Conservation (phyloP, 1,139 yeast genomes). For the Geotrichum siamense region DNA sequence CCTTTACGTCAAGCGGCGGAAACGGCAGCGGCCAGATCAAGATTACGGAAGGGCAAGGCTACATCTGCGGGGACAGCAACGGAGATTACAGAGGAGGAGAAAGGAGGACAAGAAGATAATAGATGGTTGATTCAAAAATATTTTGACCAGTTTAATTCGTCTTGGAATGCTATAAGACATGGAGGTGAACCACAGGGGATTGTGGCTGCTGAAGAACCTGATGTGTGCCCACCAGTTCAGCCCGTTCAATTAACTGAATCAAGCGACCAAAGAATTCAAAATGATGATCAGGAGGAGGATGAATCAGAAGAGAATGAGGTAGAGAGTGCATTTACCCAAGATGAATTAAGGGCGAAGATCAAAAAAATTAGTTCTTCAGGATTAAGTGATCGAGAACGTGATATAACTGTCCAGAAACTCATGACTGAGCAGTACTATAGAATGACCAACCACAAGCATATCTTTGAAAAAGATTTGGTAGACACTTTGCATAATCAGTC, state of each 20-base stretch:
- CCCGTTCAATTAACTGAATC: constrained; percentile 42
- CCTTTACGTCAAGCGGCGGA: constrained; percentile 4
- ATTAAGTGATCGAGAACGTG: constrained; percentile 49
- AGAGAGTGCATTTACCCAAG: constrained; percentile 4
- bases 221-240: constrained; percentile 44
- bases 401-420: constrained; percentile 57
- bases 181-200: constrained; percentile 51
- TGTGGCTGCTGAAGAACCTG: constrained; percentile 43
- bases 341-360: constrained; percentile 46
- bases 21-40: constrained; percentile 1
- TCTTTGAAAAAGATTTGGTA: constrained; percentile 4
- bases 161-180: constrained; percentile 16
- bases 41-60: constrained; percentile 1
- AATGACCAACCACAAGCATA: constrained; percentile 31
- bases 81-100: neutral
- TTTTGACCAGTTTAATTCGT: constrained; percentile 17
- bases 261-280: constrained; percentile 1
- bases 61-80: neutral
- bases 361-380: constrained; percentile 47
- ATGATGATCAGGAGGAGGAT: neutral
- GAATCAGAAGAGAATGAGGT: neutral
- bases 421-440: constrained; percentile 70
- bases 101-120: neutral
- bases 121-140: constrained; percentile 18
- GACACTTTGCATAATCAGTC: neutral